Evolutionary conservation across 108 stramenopile species (phyloP), one percentile per base, ranked within the genome.

Genomic region (Pseudonitzschia multiseries): DNA sequence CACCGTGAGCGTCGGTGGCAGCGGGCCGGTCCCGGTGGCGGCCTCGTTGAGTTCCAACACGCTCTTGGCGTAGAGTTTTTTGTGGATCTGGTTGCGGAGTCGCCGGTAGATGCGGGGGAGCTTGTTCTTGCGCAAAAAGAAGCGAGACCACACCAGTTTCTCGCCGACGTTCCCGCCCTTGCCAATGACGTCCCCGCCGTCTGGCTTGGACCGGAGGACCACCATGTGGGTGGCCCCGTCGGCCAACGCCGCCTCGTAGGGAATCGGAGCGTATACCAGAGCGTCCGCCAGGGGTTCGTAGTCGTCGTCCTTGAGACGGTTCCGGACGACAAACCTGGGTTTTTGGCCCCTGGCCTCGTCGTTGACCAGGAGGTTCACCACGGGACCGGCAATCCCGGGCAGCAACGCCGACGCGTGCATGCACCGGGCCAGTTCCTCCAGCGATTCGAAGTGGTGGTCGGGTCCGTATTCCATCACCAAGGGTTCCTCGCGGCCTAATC

Each of bases 301-400:
- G 17, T 77, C 69, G 22, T 85, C 86, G 53, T 75, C 79, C 9
- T 82, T 65, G 27, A 76, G 29, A 60, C 81, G 77, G 62, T 90
- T 93, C 17, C 76, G 69, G 4, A 90, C 24, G 56, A 83, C 73
- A 79, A 89, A 84, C 57, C 82, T 82, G 31, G 74, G 69, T 42
- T 78, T 83, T 21, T 65, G 59, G n/a, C 32, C 36, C 40, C 57
- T 57, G 18, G 26, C 46, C 8, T 46, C 46, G 17, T 76, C 60
- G 46, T 66, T 32, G 15, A 65, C 57, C 32, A 26, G 70, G 9
- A 86, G 43, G 50, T 94, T 93, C 79, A 95, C 85, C 24, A 93
- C 76, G 14, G 96, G 95, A 24, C 97, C 97, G 2, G 97, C 94
- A 63, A 98, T 89, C 15, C 97, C 97, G 4, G 97, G 97, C 48